Conservation (phyloP, 208 protist genomes). For the Acanthamoeba sp. region DNA sequence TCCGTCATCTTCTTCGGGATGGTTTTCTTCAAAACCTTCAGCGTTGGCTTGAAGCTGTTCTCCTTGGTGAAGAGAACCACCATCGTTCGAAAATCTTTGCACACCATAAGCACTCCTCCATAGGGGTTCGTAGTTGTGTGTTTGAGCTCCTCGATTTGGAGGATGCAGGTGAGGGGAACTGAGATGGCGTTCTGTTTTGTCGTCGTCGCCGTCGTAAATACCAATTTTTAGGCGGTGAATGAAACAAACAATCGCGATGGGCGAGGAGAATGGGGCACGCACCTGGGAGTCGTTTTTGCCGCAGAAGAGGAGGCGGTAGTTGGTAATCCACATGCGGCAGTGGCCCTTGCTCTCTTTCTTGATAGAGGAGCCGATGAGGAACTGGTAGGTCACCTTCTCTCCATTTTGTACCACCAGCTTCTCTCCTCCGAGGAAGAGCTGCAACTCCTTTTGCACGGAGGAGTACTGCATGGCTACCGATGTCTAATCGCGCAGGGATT, state of each 20-base stretch:
- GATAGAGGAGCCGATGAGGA: conserved; percentile 33
- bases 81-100: conserved; percentile 30
- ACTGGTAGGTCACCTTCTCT: conserved; percentile 42
- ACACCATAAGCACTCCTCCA: conserved; percentile 19
- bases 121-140: conserved; percentile 30
- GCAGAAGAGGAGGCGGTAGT: conserved; percentile 49
- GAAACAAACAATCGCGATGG: not conserved
- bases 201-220: too few species aligned
- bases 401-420: conserved; percentile 36
- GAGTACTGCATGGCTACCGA: conserved; percentile 33
- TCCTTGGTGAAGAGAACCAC: conserved; percentile 40
- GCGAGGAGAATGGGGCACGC: not conserved
- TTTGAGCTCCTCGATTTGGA: conserved; percentile 28
- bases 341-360: conserved; percentile 15
- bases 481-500: too few species aligned
- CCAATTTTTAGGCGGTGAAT: too few species aligned
- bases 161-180: not conserved
- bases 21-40: not conserved
- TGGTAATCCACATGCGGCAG: conserved; percentile 44
- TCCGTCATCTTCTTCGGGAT: conserved; percentile 16
- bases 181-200: conserved; percentile 6
- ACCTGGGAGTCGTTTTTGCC: conserved; percentile 28
- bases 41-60: conserved; percentile 26
- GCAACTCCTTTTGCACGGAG: conserved; percentile 21
- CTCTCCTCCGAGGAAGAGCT: conserved; percentile 36